These are phyloP conservation scores for Penicillium sp. DNA, from an alignment of 2,329 filamentous ascomycete species.

Conservation along the genomic window DNA sequence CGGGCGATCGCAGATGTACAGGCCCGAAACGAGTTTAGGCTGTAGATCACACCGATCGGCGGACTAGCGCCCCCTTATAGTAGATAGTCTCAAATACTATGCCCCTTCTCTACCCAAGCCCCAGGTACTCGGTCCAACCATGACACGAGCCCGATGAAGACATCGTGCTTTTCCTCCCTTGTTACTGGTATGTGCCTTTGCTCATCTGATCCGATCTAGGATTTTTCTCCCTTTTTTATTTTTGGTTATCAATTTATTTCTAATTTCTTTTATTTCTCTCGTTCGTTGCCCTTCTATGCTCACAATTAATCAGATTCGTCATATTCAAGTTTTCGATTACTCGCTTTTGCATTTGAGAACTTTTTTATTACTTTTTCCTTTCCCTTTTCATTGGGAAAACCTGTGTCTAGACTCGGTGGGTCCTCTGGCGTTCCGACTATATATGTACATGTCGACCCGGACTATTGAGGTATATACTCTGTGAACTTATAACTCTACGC, in stretches of 20 bases:
- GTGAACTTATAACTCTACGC: background rate
- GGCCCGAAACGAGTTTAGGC: conserved; percentile 23
- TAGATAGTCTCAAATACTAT: conserved; percentile 16
- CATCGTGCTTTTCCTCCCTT: background rate
- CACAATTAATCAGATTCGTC: conserved; percentile 15
- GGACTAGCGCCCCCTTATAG: conserved; percentile 8
- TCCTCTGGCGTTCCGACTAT: background rate
- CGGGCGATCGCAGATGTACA: conserved; percentile 22
- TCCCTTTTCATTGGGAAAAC: background rate
- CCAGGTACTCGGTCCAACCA: conserved; percentile 11
- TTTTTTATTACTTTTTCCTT: background rate
- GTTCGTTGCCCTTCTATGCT: conserved; percentile 3
- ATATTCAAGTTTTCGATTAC: conserved; percentile 7
- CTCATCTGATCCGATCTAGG: background rate
- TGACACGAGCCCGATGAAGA: conserved; percentile 5
- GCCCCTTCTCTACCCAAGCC: conserved; percentile 9
- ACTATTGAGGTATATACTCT: background rate
- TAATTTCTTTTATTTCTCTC: background rate
- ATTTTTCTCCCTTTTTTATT: background rate
- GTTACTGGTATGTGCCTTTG: conserved; percentile 12
- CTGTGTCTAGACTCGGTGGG: background rate
- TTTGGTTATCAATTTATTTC: background rate
- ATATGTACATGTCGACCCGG: background rate
- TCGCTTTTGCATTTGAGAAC: background rate
- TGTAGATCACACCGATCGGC: conserved; percentile 22